phyloP scores from a whole-genome alignment of 2,329 filamentous ascomycete genomes.

The Cladosporium sp. region DNA sequence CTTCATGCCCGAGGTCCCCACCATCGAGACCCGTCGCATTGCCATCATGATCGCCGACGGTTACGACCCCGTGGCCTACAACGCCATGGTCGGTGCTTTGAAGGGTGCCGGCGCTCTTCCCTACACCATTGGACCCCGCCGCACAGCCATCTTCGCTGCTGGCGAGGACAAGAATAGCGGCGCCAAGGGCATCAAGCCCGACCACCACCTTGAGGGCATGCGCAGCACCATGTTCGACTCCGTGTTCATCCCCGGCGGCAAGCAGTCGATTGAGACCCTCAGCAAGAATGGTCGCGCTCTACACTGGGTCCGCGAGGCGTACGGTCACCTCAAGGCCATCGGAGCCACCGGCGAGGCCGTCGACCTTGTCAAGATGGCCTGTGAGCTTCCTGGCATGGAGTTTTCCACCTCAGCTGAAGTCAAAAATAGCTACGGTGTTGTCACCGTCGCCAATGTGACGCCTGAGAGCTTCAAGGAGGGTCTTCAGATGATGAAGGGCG shows the following conservation, averaged over 20 bases:
- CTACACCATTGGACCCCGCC: slow-evolving; percentile 66
- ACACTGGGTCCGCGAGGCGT: slow-evolving; percentile 76
- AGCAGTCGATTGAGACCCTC: slow-evolving; percentile 58
- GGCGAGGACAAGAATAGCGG: slow-evolving; percentile 51
- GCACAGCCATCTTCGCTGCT: slow-evolving; percentile 61
- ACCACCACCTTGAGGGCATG: slow-evolving; percentile 77
- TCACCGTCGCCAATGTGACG: slow-evolving; percentile 56
- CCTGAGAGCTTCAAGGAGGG: slow-evolving; percentile 59
- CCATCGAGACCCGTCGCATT: slow-evolving; percentile 66
- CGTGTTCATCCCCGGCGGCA: slow-evolving; percentile 70
- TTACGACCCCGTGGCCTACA: slow-evolving; percentile 64
- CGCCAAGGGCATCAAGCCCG: slow-evolving; percentile 56
- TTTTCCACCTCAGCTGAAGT: slow-evolving; percentile 50
- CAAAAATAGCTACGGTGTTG: slow-evolving; percentile 70
- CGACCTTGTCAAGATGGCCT: slow-evolving; percentile 53
- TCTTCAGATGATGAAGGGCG: slow-evolving; percentile 61
- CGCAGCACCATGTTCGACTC: slow-evolving; percentile 79
- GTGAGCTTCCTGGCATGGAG: slow-evolving; percentile 43
- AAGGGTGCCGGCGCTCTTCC: slow-evolving; percentile 61
- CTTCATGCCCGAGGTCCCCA: slow-evolving; percentile 58
- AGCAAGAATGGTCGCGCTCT: slow-evolving; percentile 66
- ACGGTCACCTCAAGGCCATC: slow-evolving; percentile 76
- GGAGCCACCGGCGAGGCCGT: slow-evolving; percentile 71
- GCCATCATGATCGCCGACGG: slow-evolving; percentile 75
- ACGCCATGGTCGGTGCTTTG: slow-evolving; percentile 60